Base-by-base conservation (phyloP, 148 eudicot species). In the Linanthus parryae region DNA sequence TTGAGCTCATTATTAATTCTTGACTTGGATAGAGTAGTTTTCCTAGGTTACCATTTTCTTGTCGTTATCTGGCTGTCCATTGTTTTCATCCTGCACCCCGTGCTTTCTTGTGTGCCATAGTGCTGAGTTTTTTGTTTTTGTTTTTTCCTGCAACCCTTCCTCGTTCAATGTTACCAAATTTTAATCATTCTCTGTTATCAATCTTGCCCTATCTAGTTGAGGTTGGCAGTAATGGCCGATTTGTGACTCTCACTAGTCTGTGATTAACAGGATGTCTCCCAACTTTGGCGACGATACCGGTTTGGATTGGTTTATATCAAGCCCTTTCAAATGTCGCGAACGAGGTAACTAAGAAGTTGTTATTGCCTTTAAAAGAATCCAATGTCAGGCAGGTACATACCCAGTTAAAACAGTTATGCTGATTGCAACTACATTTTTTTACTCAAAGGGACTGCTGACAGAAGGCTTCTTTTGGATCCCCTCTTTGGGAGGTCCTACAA, bases 381-480 rank as follows among this genome's bases (percentile, higher is more conserved):
- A n/a, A n/a, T n/a, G n/a, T n/a, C n/a, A n/a, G n/a, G n/a, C n/a
- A n/a, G n/a, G n/a, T n/a, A n/a, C n/a, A n/a, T n/a, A n/a, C n/a
- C n/a, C n/a, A n/a, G n/a, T n/a, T n/a, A n/a, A n/a, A n/a, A n/a
- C n/a, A n/a, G n/a, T n/a, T n/a, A n/a, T 48, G 45, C 67, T 72
- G 52, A 59, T 36, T 27, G 43, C 37, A 52, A 24, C 16, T 45
- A 5, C 18, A 29, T 28, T 24, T 25, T 52, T 62, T 36, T 38
- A 39, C 57, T 67, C 56, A 57, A 62, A 92, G 99, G 99, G 99
- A 48, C 61, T 94, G 54, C 66, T 94, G 42, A 94, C 96, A 5
- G 99, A 94, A 74, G 96, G 99, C 33, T 94, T 94, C 70, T 94
- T 94, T 48, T 94, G 99, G 99, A 88, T 94, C 68, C 99, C 99